Percentiles rank a stretch among this genome's conserved stretches.
These are phyloP conservation scores for Termitomyces sp. DNA, from an alignment of 768 basidiomycete genomes.

Conservation along the genomic window DNA sequence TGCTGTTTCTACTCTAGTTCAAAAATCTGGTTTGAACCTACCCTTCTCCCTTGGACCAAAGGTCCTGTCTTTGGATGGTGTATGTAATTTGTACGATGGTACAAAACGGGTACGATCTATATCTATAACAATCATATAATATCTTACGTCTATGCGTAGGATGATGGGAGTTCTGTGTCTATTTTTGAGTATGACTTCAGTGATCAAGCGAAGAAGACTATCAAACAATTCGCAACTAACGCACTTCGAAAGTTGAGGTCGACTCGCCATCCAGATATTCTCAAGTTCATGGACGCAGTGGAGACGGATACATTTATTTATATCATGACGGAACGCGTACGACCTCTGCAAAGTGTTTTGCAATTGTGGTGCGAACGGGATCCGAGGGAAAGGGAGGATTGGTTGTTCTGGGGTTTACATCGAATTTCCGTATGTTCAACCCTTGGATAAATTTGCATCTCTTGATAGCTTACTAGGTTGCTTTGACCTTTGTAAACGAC, in stretches of 20 bases:
- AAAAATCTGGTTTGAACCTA: constrained; percentile 87
- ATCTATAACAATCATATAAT: not conserved
- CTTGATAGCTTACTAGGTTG: constrained; percentile 51
- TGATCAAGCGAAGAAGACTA: constrained; percentile 52
- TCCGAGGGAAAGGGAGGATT: constrained; percentile 74
- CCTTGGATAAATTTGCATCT: not conserved
- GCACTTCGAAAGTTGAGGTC: constrained; percentile 86
- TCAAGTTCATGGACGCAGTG: constrained; percentile 92
- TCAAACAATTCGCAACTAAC: constrained; percentile 81
- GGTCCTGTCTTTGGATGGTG: constrained; percentile 61
- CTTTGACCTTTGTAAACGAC: constrained; percentile 87
- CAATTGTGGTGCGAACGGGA: constrained; percentile 59
- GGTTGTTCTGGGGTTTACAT: constrained; percentile 92
- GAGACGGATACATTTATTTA: constrained; percentile 86
- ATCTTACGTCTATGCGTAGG: constrained; percentile 45
- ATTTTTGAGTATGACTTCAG: constrained; percentile 90
- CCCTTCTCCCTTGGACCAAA: constrained; percentile 84
- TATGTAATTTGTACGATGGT: constrained; percentile 87
- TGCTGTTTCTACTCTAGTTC: constrained; percentile 87
- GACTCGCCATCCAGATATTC: constrained; percentile 91
- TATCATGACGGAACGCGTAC: constrained; percentile 93
- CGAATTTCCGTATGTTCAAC: constrained; percentile 71
- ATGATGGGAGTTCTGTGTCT: constrained; percentile 81
- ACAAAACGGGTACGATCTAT: constrained; percentile 67
- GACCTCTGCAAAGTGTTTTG: constrained; percentile 64